phyloP scores from a whole-genome alignment of 495 filamentous ascomycete genomes.

The Trichocladium uniseriatum region DNA sequence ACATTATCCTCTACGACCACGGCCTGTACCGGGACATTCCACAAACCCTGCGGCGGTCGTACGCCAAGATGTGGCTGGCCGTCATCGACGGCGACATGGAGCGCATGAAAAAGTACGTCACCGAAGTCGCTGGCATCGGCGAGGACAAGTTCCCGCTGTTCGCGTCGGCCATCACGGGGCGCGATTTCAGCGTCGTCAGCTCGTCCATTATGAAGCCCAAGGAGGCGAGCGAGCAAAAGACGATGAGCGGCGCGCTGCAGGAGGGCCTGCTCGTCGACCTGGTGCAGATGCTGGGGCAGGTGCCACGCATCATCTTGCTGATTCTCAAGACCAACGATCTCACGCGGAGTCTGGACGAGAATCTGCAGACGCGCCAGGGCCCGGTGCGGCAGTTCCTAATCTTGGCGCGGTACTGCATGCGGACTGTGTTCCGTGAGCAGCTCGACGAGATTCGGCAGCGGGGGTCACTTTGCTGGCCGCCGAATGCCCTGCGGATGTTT shows the following conservation, averaged over 20 bases:
- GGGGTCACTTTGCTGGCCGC: slow-evolving; percentile 40
- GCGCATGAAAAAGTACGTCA: slow-evolving; percentile 77
- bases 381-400: slow-evolving; percentile 88
- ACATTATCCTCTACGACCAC: slow-evolving; percentile 97
- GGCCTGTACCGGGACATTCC: slow-evolving; percentile 94
- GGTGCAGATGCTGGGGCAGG: slow-evolving; percentile 77
- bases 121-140: slow-evolving; percentile 77
- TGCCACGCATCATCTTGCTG: slow-evolving; percentile 84
- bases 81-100: slow-evolving; percentile 80
- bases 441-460: slow-evolving; percentile 53
- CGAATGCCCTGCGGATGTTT: slow-evolving; percentile 39
- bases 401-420: slow-evolving; percentile 82
- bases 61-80: slow-evolving; percentile 96
- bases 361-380: slow-evolving; percentile 79
- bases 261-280: slow-evolving; percentile 83
- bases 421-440: slow-evolving; percentile 81
- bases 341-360: slow-evolving; percentile 89
- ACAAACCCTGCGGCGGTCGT: slow-evolving; percentile 62
- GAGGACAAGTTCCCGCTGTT: slow-evolving; percentile 95
- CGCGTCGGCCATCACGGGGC: slow-evolving; percentile 90
- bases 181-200: slow-evolving; percentile 71
- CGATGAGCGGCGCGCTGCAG: slow-evolving; percentile 69
- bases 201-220: slow-evolving; percentile 52
- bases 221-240: slow-evolving; percentile 64
- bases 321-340: slow-evolving; percentile 98